Evolutionary conservation across 345 rosid species (phyloP).

Genomic region (Garcia nutans): DNA sequence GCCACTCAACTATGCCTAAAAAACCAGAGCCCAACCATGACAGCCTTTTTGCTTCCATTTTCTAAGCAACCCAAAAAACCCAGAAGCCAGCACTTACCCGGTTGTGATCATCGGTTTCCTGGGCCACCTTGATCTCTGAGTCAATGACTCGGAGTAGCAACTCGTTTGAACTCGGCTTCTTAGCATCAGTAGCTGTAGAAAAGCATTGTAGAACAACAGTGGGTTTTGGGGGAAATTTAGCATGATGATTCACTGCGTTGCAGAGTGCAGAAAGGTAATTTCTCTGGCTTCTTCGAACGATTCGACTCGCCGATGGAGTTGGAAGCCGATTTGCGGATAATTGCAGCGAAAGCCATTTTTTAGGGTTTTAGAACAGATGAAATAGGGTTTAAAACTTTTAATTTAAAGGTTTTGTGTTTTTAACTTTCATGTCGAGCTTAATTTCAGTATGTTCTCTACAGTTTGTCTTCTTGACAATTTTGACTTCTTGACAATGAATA

Average conservation of each 20-base stretch:
- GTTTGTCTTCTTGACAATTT: neutral
- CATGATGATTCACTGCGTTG: slow-evolving; percentile 23
- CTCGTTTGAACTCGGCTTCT: slow-evolving; percentile 43
- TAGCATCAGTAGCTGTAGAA: slow-evolving; percentile 38
- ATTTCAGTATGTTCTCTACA: neutral
- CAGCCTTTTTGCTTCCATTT: neutral
- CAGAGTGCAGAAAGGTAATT: slow-evolving; percentile 29
- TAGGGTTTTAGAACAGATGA: slow-evolving; percentile 1
- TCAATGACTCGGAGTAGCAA: slow-evolving; percentile 62
- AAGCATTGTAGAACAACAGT: slow-evolving; percentile 20
- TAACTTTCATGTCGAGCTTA: neutral
- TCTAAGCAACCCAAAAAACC: neutral
- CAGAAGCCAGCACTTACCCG: slow-evolving; percentile 33
- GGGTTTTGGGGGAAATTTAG: slow-evolving; percentile 24
- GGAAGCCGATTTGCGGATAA: slow-evolving; percentile 49
- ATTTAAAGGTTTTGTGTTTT: neutral
- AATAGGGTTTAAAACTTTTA: neutral
- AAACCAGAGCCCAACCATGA: neutral
- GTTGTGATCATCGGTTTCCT: slow-evolving; percentile 54
- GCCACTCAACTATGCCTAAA: neutral
- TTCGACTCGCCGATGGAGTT: slow-evolving; percentile 43
- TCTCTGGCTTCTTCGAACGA: slow-evolving; percentile 32
- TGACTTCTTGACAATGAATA: neutral
- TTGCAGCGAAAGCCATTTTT: slow-evolving; percentile 42
- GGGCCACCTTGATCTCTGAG: slow-evolving; percentile 60